A percentile compares a stretch with the other conserved stretches of the same genome.
Evolutionary conservation across 345 rosid species (phyloP).

Genomic region (Camelina laxa): DNA sequence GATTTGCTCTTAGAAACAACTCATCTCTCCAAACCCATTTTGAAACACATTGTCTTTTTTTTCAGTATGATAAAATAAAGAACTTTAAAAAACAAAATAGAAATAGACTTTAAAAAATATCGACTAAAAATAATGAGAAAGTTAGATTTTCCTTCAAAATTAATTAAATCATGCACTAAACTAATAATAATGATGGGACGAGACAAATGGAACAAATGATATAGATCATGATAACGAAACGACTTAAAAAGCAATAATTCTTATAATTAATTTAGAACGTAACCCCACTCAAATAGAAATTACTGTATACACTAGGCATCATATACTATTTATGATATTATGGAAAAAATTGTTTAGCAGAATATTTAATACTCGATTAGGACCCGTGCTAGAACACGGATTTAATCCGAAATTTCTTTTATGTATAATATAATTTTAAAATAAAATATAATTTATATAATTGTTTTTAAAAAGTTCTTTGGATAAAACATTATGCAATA

Average conservation of each 20-base stretch:
- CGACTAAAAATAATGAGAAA: not conserved
- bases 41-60: conserved; percentile 21
- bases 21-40: not conserved
- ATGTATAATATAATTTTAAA: too few species aligned
- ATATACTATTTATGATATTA: not conserved
- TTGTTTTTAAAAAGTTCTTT: too few species aligned
- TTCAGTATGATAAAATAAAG: not conserved
- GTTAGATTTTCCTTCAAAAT: not conserved
- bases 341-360: too few species aligned
- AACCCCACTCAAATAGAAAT: conserved; percentile 6
- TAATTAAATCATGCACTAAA: not conserved
- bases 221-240: conserved; percentile 24
- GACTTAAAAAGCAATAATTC: not conserved
- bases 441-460: too few species aligned
- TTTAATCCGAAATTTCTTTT: too few species aligned
- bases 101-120: not conserved
- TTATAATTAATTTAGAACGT: not conserved
- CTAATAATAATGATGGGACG: not conserved
- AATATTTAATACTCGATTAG: not conserved
- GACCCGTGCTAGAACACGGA: too few species aligned
- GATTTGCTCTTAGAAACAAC: too few species aligned
- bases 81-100: too few species aligned
- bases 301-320: conserved; percentile 8
- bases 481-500: too few species aligned
- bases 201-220: conserved; percentile 22